Percentiles rank a stretch among this genome's conserved stretches.
Evolutionary conservation across 108 stramenopile genomes (phyloP).

Genomic region (Thalassiosira profunda): DNA sequence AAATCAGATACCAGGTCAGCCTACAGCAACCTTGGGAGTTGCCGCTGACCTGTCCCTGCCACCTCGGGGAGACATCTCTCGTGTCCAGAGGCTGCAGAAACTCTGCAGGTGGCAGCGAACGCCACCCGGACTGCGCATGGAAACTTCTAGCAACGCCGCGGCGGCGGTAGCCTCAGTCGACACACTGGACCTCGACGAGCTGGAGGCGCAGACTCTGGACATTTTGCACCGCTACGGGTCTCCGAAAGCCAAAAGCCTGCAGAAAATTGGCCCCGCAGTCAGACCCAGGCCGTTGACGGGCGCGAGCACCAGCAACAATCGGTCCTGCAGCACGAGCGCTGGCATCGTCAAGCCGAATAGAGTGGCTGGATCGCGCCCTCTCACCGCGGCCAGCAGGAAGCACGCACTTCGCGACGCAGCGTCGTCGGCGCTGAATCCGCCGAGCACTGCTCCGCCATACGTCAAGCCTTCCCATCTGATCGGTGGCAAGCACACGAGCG

Average conservation of each 20-base stretch:
- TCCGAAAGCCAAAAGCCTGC: background rate
- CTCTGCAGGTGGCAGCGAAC: too few relatives aligned
- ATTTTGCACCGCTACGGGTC: slow-evolving; percentile 8
- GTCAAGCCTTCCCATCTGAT: too few relatives aligned
- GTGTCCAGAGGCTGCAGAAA: too few relatives aligned
- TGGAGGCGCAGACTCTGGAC: slow-evolving; percentile 4
- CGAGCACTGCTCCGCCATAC: too few relatives aligned
- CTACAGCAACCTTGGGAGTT: too few relatives aligned
- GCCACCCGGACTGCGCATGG: too few relatives aligned
- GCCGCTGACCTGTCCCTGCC: too few relatives aligned
- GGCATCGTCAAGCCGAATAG: background rate
- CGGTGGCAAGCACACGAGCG: too few relatives aligned
- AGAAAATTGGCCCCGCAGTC: background rate
- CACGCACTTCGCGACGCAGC: slow-evolving; percentile 51
- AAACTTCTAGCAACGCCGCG: too few relatives aligned
- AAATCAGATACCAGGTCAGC: too few relatives aligned
- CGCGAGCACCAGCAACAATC: slow-evolving; percentile 6
- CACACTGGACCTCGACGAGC: slow-evolving; percentile 8
- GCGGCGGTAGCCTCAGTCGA: too few relatives aligned
- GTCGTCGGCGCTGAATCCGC: slow-evolving; percentile 39
- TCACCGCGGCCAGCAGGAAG: background rate
- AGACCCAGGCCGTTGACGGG: background rate
- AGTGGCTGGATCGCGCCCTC: background rate
- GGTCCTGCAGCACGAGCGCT: background rate
- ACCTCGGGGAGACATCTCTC: too few relatives aligned